Conservation (phyloP, 306 rosid species). For the Cucurbita ficifolia region DNA sequence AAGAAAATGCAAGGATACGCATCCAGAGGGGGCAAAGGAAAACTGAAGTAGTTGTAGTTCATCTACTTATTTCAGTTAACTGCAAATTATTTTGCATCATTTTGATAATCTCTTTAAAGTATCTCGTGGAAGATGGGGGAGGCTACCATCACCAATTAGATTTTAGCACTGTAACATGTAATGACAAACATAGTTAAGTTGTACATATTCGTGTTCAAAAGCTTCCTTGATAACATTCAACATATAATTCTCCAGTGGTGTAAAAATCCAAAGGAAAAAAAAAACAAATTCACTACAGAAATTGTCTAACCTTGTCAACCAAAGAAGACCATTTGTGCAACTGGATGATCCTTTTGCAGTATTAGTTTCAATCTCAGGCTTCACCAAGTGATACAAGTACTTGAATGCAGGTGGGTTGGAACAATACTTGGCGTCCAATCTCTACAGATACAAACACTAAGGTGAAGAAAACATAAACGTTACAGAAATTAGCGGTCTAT, state of each 20-base stretch:
- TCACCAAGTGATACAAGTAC: conserved; percentile 65
- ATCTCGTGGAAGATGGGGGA: not conserved
- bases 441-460: conserved; percentile 33
- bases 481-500: not conserved
- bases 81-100: not conserved
- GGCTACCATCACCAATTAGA: not conserved
- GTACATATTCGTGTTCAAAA: not conserved
- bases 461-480: not conserved
- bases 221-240: not conserved
- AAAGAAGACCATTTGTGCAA: conserved; percentile 95
- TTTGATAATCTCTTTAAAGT: not conserved
- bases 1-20: not conserved
- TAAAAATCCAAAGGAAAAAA: not conserved
- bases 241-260: not conserved
- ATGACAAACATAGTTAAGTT: not conserved
- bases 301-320: conserved; percentile 76
- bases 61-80: not conserved
- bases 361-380: conserved; percentile 57
- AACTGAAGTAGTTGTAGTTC: not conserved
- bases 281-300: not conserved
- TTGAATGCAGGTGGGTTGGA: conserved; percentile 47
- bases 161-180: not conserved
- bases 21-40: not conserved
- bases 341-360: conserved; percentile 82
- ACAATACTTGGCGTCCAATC: conserved; percentile 66